phyloP scores from a whole-genome alignment of 345 rosid species.

The Gossypium turneri region DNA sequence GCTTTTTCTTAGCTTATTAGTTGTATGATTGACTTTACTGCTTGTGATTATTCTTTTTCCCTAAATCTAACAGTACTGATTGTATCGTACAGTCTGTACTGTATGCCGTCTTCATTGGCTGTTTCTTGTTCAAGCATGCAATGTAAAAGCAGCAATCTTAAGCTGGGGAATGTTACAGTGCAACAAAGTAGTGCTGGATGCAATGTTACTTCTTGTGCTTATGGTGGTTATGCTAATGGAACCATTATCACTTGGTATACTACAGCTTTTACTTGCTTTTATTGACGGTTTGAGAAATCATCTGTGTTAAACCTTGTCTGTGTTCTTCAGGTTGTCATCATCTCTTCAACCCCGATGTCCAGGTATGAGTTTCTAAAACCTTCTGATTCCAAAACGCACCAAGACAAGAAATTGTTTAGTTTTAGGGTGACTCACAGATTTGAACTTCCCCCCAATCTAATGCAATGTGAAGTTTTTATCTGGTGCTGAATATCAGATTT shows the following conservation, averaged over 20 bases:
- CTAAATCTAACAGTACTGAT: slow-evolving; percentile 1
- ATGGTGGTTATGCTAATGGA: slow-evolving; percentile 76
- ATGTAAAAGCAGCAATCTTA: slow-evolving; percentile 74
- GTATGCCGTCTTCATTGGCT: slow-evolving; percentile 79
- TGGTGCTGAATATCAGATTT: no score
- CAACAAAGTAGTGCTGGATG: slow-evolving; percentile 87
- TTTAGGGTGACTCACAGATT: neutral
- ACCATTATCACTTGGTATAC: slow-evolving; percentile 65
- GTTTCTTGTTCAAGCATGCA: slow-evolving; percentile 98
- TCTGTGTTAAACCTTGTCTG: neutral
- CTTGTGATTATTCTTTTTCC: neutral
- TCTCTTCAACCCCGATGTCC: slow-evolving; percentile 90
- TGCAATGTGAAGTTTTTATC: neutral
- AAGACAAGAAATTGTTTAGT: neutral
- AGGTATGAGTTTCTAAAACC: slow-evolving; percentile 41
- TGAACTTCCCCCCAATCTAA: neutral
- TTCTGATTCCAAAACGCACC: neutral
- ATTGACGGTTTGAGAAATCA: slow-evolving; percentile 1
- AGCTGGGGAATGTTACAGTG: slow-evolving; percentile 70
- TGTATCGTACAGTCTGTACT: slow-evolving; percentile 59
- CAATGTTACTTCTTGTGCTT: slow-evolving; percentile 73
- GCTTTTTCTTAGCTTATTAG: slow-evolving; percentile 1
- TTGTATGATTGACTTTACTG: neutral
- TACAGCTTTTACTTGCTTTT: slow-evolving; percentile 7
- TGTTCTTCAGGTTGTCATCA: slow-evolving; percentile 57